Conservation (phyloP, 179 eudicot species). For the Silene coronaria region DNA sequence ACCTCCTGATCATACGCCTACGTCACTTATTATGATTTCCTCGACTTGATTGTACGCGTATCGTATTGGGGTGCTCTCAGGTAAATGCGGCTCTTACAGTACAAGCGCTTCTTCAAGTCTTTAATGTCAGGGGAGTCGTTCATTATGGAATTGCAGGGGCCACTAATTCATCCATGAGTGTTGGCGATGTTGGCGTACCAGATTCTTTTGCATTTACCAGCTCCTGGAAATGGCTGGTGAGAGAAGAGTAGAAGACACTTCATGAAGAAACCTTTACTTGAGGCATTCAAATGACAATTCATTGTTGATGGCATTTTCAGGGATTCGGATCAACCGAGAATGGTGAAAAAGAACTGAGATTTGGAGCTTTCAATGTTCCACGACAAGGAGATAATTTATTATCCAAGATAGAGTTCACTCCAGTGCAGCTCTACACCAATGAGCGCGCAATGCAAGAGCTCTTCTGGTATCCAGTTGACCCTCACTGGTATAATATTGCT, state of each 20-base stretch:
- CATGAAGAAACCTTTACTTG: neutral
- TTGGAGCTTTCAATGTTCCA: conserved; percentile 46
- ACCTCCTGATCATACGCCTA: neutral
- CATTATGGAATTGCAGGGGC: conserved; percentile 62
- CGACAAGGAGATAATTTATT: conserved; percentile 38
- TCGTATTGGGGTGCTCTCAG: conserved; percentile 16
- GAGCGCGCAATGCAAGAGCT: conserved; percentile 33
- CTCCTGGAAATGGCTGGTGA: conserved; percentile 62
- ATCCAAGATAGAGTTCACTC: conserved; percentile 33
- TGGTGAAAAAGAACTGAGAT: conserved; percentile 19
- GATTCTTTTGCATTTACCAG: conserved; percentile 41
- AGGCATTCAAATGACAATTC: neutral
- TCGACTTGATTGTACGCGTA: neutral
- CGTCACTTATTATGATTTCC: neutral
- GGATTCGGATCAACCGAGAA: conserved; percentile 31
- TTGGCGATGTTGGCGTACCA: conserved; percentile 50
- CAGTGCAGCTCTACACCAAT: conserved; percentile 34
- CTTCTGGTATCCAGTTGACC: conserved; percentile 50
- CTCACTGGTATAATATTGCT: conserved; percentile 43
- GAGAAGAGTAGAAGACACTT: neutral
- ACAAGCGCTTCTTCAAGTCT: conserved; percentile 40
- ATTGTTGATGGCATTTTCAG: conserved; percentile 14
- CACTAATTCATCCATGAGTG: conserved; percentile 34
- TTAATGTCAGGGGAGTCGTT: conserved; percentile 46
- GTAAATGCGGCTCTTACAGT: conserved; percentile 52